Conservation (phyloP, 1,284 basidiomycete genomes). For the Malassezia brasiliensis region DNA sequence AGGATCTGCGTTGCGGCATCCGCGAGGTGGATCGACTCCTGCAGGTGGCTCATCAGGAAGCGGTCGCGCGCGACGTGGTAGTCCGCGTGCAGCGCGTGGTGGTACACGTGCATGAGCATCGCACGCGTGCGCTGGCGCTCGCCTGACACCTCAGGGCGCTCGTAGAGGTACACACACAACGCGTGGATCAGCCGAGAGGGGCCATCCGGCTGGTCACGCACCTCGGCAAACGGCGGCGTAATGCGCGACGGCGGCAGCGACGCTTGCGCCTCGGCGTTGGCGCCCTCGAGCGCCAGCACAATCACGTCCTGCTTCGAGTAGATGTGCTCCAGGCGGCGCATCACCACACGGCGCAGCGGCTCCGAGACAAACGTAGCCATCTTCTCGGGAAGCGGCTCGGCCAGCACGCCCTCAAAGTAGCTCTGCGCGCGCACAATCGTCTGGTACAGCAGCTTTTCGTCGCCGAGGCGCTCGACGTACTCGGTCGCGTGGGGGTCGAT, state of each 20-base stretch:
- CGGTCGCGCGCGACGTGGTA: conserved; percentile 96
- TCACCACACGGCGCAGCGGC: conserved; percentile 61
- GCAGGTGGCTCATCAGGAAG: conserved; percentile 95
- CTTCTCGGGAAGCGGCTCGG: conserved; percentile 14
- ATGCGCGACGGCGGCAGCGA: conserved; percentile 30
- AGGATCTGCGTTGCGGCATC: conserved; percentile 96
- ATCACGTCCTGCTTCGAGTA: conserved; percentile 92
- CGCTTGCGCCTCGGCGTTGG: conserved; percentile 45
- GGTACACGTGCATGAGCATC: conserved; percentile 92
- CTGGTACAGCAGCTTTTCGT: conserved; percentile 86
- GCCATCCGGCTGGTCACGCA: conserved; percentile 35
- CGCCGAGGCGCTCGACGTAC: conserved; percentile 75
- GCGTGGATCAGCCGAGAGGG: conserved; percentile 68
- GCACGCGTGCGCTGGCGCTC: conserved; percentile 80
- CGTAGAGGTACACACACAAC: conserved; percentile 87
- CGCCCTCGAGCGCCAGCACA: conserved; percentile 71
- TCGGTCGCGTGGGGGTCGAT: conserved; percentile 97
- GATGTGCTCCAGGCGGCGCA: conserved; percentile 92
- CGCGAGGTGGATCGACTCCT: conserved; percentile 87
- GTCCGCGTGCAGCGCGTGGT: conserved; percentile 84
- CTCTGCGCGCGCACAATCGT: conserved; percentile 85
- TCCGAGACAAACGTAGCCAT: conserved; percentile 16
- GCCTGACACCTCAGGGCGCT: conserved; percentile 63
- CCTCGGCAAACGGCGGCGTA: conserved; percentile 17
- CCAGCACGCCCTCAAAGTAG: conserved; percentile 56